Conservation (phyloP, 257 asterid genomes). For the Schizonepeta tenuifolia region DNA sequence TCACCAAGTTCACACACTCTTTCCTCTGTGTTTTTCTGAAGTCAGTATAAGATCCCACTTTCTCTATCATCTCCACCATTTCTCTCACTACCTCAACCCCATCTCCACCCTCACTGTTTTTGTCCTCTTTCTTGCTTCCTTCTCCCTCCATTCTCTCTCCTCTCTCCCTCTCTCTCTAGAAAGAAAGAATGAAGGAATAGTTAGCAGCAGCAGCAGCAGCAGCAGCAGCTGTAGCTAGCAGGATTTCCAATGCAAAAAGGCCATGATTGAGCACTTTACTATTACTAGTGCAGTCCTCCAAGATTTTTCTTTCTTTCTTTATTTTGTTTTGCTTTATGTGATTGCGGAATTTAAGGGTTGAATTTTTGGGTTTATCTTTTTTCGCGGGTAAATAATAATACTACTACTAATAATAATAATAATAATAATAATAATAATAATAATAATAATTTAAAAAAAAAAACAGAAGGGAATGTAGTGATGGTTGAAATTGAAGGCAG, state of each 20-base stretch:
- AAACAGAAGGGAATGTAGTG: neutral
- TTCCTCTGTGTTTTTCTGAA: slow-evolving; percentile 63
- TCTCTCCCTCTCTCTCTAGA: neutral
- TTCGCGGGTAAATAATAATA: slow-evolving; percentile 40
- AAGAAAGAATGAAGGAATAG: slow-evolving; percentile 3
- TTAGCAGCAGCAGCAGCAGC: slow-evolving; percentile 5
- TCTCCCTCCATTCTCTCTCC: slow-evolving; percentile 30
- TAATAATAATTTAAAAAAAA: neutral
- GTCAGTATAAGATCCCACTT: slow-evolving; percentile 39
- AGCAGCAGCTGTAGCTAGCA: no score
- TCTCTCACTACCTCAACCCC: slow-evolving; percentile 34
- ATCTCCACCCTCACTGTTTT: slow-evolving; percentile 9
- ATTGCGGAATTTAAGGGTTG: slow-evolving; percentile 42
- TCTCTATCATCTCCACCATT: slow-evolving; percentile 51
- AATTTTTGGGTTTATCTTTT: neutral
- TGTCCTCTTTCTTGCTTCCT: slow-evolving; percentile 19
- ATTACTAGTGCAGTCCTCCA: slow-evolving; percentile 8
- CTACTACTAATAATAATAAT: neutral
- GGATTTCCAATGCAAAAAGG: slow-evolving; percentile 19
- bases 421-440: neutral
- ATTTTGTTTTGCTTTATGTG: slow-evolving; percentile 13
- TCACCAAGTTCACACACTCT: slow-evolving; percentile 51
- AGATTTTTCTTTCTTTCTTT: slow-evolving; percentile 5
- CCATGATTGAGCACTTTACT: slow-evolving; percentile 22
- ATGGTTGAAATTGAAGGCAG: slow-evolving; percentile 41